These are phyloP conservation scores for Berkeleyomyces rouxiae DNA, from an alignment of 2,329 filamentous ascomycete genomes.

Conservation along the genomic window DNA sequence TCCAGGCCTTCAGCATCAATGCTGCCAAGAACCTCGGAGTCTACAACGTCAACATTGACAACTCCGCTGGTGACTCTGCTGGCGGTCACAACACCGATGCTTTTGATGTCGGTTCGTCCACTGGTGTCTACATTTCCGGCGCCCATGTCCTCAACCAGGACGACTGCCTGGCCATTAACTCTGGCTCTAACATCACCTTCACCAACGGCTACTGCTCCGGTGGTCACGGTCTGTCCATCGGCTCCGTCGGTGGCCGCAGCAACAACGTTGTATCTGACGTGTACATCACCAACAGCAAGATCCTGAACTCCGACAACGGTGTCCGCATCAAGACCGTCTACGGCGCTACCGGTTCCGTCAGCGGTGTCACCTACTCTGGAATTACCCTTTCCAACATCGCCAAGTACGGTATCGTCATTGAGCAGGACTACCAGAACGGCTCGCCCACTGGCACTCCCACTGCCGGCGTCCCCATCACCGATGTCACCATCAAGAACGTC, in stretches of 20 bases:
- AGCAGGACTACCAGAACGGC: constrained; percentile 34
- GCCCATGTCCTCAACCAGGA: constrained; percentile 43
- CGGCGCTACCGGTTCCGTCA: constrained; percentile 28
- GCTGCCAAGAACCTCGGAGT: constrained; percentile 21
- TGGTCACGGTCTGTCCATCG: constrained; percentile 28
- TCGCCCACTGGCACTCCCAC: constrained; percentile 28
- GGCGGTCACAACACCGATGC: constrained; percentile 39
- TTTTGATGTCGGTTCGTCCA: constrained; percentile 37
- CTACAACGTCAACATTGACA: constrained; percentile 24
- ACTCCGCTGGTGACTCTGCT: constrained; percentile 22
- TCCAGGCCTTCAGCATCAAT: constrained; percentile 27
- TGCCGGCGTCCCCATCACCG: constrained; percentile 36
- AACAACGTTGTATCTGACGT: constrained; percentile 37
- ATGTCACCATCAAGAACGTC: constrained; percentile 27
- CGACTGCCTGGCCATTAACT: constrained; percentile 43
- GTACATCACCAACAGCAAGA: constrained; percentile 30
- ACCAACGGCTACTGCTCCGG: constrained; percentile 27
- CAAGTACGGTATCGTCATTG: constrained; percentile 25
- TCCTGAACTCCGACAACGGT: constrained; percentile 37
- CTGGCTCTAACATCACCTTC: constrained; percentile 32
- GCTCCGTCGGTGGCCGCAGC: constrained; percentile 29
- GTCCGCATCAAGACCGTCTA: constrained; percentile 34
- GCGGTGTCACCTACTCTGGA: constrained; percentile 27
- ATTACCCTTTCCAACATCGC: constrained; percentile 27
- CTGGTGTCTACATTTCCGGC: constrained; percentile 32